A percentile compares a stretch with the other conserved stretches of the same genome.
Conservation (phyloP, 2,329 filamentous ascomycete genomes). For the Aspergillus piperis region DNA sequence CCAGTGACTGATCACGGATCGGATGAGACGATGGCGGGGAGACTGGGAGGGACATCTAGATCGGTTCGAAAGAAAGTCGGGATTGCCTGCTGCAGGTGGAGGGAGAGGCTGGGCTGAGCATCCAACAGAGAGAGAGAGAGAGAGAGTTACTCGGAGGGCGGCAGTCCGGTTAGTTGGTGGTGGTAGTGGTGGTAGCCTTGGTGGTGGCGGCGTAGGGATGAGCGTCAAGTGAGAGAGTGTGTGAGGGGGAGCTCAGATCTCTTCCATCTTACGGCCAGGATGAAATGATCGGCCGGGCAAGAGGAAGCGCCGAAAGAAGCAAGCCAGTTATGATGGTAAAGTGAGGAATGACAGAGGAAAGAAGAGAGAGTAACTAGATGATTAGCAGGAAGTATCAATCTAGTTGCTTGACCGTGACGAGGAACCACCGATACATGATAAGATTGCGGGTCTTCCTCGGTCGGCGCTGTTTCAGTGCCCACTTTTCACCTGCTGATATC, state of each 20-base stretch:
- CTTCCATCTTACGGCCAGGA: constrained; percentile 1
- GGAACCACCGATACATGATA: constrained; percentile 6
- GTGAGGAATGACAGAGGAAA: not conserved
- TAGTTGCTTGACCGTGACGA: constrained; percentile 4
- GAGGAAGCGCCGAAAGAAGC: not conserved
- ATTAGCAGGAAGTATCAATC: too few species aligned
- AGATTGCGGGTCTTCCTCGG: constrained; percentile 1
- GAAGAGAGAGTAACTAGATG: not conserved
- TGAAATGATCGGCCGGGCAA: not conserved
- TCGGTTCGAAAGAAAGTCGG: not conserved
- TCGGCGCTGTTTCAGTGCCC: not conserved
- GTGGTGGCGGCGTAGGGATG: not conserved
- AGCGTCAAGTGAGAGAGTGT: constrained; percentile 1
- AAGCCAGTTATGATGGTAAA: constrained; percentile 3
- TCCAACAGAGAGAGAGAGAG: not conserved
- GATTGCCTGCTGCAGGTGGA: not conserved
- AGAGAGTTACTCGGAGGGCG: not conserved
- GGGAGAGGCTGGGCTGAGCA: not conserved
- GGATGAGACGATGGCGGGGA: not conserved
- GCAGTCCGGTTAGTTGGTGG: not conserved
- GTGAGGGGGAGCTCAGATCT: not conserved
- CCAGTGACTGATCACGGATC: constrained; percentile 2
- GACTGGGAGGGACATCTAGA: not conserved
- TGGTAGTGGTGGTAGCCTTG: too few species aligned
- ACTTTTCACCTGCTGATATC: too few species aligned